Evolutionary conservation across 805 yeast genomes (phyloP), one percentile per base, ranked within the genome.

Genomic region (Saccharomycopsis lassenensis): DNA sequence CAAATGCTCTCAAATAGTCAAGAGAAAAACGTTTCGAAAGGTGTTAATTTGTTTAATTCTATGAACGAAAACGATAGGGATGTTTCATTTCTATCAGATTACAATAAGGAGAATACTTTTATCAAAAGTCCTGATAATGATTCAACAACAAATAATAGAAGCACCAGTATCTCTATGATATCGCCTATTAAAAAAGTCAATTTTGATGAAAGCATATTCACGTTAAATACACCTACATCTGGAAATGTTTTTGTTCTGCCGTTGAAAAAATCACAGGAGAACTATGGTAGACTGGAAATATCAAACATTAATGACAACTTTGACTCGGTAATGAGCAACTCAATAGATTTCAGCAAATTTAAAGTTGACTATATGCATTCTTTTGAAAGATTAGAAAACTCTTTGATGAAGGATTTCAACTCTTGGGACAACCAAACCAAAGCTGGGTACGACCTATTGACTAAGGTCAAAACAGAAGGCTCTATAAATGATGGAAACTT

Each of bases 401-500:
- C 37, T 10, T 7, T 29, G 7, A 5, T 11, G 6, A 18, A 33
- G 11, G 37, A 33, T 20, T 5, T 17, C 5, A 20, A 29, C 10
- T 10, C 12, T 14, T 33, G 37, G 37, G 7, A 19, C 12, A 15
- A 22, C n/a, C 25, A 28, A 17, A 12, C 7, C 4, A 18, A 29
- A 29, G 36, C 31, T 17, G 25, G 37, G n/a, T 8, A n/a, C 4
- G 31, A 36, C 7, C 26, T 30, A n/a, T 12, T 14, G 7, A 18
- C 31, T 15, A 24, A 16, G 14, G 12, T 36, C 4, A 8, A 20
- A 8, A 14, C 19, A 3, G 33, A 36, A n/a, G 21, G 19, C 8
- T 15, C 8, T 5, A n/a, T 12, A 5, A 31, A 28, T 12, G 43
- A 39, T 16, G 10, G 8, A 5, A 45, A 54, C 5, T 28, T 37